These are phyloP conservation scores for Cercis canadensis DNA, from an alignment of 306 rosid genomes.

Conservation along the genomic window DNA sequence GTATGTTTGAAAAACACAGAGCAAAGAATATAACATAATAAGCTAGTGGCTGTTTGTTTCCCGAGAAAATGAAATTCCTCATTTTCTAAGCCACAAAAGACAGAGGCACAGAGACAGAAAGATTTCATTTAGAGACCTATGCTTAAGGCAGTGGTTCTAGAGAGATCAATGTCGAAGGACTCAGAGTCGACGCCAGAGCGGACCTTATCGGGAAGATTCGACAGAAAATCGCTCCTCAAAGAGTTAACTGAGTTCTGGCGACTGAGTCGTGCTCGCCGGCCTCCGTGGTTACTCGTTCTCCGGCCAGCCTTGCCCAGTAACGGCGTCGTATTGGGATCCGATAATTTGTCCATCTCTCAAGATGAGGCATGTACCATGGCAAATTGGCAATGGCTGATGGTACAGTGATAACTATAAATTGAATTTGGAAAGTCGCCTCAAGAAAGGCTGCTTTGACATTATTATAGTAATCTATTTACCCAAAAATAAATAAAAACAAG, in stretches of 20 bases:
- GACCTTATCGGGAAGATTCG: slow-evolving; percentile 62
- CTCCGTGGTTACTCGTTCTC: neutral
- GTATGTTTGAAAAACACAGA: too few species aligned
- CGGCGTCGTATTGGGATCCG: slow-evolving; percentile 32
- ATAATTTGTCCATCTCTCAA: slow-evolving; percentile 29
- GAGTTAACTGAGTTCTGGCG: slow-evolving; percentile 48
- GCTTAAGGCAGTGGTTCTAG: slow-evolving; percentile 49
- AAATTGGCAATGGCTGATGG: too few species aligned
- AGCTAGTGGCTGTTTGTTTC: too few species aligned
- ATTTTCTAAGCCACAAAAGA: neutral
- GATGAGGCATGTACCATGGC: neutral
- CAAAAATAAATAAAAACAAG: too few species aligned
- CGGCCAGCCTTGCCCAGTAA: neutral
- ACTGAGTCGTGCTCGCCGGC: slow-evolving; percentile 14
- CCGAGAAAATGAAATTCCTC: neutral
- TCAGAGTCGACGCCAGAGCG: slow-evolving; percentile 58
- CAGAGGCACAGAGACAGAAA: neutral
- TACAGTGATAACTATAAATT: too few species aligned
- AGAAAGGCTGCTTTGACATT: too few species aligned
- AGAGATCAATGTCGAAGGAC: slow-evolving; percentile 46
- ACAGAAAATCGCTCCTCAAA: slow-evolving; percentile 49
- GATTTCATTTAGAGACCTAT: slow-evolving; percentile 47
- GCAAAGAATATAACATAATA: too few species aligned
- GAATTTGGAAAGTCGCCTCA: too few species aligned
- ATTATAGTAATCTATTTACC: too few species aligned